phyloP scores from a whole-genome alignment of 345 rosid genomes.

The Gossypium sturtianum region DNA sequence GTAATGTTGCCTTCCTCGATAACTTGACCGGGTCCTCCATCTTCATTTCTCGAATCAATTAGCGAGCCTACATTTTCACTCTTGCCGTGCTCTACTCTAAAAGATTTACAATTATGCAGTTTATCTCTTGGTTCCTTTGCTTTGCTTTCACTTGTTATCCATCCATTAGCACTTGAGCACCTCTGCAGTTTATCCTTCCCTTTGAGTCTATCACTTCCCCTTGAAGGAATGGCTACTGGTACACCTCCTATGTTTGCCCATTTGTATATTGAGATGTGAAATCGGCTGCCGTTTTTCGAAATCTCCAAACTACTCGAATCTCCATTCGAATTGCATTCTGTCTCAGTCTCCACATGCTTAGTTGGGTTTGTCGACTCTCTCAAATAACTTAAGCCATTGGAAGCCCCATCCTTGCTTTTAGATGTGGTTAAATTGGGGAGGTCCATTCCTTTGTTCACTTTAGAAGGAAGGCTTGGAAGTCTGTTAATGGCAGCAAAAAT shows the following conservation, averaged over 20 bases:
- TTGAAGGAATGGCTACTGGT: constrained; percentile 39
- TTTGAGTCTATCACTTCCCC: constrained; percentile 36
- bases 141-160: constrained; percentile 21
- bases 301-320: constrained; percentile 26
- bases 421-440: constrained; percentile 35
- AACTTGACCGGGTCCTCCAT: constrained; percentile 1
- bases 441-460: constrained; percentile 41
- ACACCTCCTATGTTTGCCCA: constrained; percentile 81
- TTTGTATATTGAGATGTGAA: constrained; percentile 89
- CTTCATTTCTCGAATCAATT: constrained; percentile 1
- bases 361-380: constrained; percentile 17
- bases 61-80: background rate
- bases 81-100: background rate
- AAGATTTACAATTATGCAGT: constrained; percentile 15
- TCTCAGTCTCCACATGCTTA: constrained; percentile 25
- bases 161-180: constrained; percentile 24
- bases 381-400: constrained; percentile 20
- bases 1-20: constrained; percentile 19
- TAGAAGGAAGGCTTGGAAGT: constrained; percentile 56
- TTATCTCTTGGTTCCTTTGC: constrained; percentile 12
- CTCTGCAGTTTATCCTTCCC: constrained; percentile 37
- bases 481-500: background rate
- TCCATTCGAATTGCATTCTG: constrained; percentile 13
- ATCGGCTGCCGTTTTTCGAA: constrained; percentile 27
- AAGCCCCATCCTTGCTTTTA: constrained; percentile 35